Conservation (phyloP, 1,139 yeast genomes). For the Suhomyces chickasaworum region DNA sequence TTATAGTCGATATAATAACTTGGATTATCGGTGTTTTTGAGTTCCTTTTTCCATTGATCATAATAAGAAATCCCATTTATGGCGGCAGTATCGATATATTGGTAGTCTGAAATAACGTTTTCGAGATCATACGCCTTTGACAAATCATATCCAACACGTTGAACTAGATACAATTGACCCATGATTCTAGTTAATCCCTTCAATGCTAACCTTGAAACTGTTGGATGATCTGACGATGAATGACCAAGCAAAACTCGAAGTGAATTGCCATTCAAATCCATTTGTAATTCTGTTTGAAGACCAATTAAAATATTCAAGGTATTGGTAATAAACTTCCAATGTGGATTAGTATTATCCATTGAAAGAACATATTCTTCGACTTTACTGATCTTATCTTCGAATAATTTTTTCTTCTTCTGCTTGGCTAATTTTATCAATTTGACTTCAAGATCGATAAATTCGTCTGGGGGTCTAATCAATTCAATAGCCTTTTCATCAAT, state of each 20-base stretch:
- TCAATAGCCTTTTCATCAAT: conserved; percentile 51
- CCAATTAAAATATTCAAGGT: conserved; percentile 57
- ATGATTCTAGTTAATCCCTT: conserved; percentile 63
- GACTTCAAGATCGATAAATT: conserved; percentile 55
- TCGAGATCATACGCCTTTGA: conserved; percentile 46
- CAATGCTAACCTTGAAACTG: conserved; percentile 62
- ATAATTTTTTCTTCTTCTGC: conserved; percentile 51
- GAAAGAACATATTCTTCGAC: conserved; percentile 48
- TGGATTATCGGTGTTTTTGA: conserved; percentile 52
- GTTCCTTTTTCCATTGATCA: conserved; percentile 52
- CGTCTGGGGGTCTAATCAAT: conserved; percentile 65
- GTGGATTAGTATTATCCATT: conserved; percentile 42
- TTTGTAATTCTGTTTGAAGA: conserved; percentile 58
- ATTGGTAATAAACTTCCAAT: conserved; percentile 71
- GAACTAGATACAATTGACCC: conserved; percentile 53
- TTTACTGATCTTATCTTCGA: conserved; percentile 41
- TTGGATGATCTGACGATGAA: conserved; percentile 73
- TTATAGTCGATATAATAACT: conserved; percentile 59
- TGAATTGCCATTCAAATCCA: conserved; percentile 45
- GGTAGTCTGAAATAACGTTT: conserved; percentile 40
- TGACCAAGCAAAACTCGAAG: conserved; percentile 53
- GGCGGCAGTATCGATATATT: conserved; percentile 45
- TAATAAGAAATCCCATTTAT: conserved; percentile 37
- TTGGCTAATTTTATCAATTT: conserved; percentile 60
- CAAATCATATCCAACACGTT: conserved; percentile 56